Evolutionary conservation across 2,329 filamentous ascomycete genomes (phyloP), one percentile per base, ranked within the genome.

Genomic region (Colletotrichum higginsianum): DNA sequence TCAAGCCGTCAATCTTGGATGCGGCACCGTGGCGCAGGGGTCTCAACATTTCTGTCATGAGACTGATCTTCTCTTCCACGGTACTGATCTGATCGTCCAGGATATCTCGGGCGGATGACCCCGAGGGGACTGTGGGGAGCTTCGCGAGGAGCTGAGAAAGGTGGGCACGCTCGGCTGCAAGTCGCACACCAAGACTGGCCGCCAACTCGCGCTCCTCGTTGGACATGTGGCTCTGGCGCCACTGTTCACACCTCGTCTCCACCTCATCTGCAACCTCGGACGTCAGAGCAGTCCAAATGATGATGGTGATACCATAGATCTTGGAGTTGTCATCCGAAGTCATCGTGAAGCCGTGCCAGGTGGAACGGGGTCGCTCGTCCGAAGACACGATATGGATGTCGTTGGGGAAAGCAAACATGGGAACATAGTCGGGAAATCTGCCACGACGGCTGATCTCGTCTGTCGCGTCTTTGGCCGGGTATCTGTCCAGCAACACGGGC

Each of bases 311-410:
- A 44, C 95, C 96, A 79, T 98, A 96, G 23, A 98, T 87, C 80
- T 96, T 97, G 66, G 94, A 93, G 77, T 94, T 96, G 79, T 98
- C 95, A 67, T 94, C 93, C 26, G 93, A 93, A 2, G 96, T 99
- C 96, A 99, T 98, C 73, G 94, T 95, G 79, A 99, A 99, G 60
- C 96, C 96, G 82, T 99, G 96, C 96, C 96, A 99, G 30, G 95
- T 98, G n/a, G 96, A 96, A 73, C 95, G 89, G 1, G 96, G 96
- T 73, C 95, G 89, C 80, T 98, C 94, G 78, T 99, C 96, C 1
- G 95, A 95, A 1, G 96, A 98, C 12, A 98, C 94, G 63, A 99
- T 96, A 74, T 95, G 95, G 76, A 99, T 96, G 81, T 99, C 96
- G 82, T 98, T 98, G 56, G 96, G 96, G 78, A 98, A 99, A 65